Evolutionary conservation across 805 yeast genomes (phyloP).

Genomic region (Zygosaccharomyces rouxii): DNA sequence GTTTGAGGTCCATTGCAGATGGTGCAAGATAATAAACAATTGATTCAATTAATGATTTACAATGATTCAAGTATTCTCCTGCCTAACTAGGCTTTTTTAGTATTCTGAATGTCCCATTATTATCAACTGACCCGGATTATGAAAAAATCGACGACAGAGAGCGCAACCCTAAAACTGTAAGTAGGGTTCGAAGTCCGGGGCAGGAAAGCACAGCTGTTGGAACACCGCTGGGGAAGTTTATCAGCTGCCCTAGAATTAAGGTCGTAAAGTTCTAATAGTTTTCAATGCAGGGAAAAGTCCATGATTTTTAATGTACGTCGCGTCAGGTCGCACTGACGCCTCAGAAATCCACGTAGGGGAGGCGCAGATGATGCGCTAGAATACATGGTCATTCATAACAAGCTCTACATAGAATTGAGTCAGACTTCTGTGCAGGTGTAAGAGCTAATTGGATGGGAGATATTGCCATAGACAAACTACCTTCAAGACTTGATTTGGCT

Average conservation of each 20-base stretch:
- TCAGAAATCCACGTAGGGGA: background rate
- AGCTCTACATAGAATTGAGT: no score
- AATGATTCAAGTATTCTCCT: background rate
- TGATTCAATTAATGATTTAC: background rate
- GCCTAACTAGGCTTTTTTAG: background rate
- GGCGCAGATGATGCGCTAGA: background rate
- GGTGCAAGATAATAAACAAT: background rate
- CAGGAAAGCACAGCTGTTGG: background rate
- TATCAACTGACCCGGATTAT: background rate
- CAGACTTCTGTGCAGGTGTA: no score
- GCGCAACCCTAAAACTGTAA: background rate
- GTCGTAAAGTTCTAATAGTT: no score
- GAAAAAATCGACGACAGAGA: background rate
- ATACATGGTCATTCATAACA: background rate
- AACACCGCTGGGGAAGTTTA: no score
- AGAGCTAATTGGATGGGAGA: no score
- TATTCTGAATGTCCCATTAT: background rate
- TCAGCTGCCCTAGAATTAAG: no score
- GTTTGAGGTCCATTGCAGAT: conserved; percentile 13
- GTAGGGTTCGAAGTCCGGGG: background rate
- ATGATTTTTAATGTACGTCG: background rate
- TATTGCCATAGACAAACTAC: no score
- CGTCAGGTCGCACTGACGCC: background rate
- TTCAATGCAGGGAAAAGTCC: no score
- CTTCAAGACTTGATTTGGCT: no score